These are phyloP conservation scores for Pelargonium fulgidum DNA, from an alignment of 441 rosid species.

Conservation along the genomic window DNA sequence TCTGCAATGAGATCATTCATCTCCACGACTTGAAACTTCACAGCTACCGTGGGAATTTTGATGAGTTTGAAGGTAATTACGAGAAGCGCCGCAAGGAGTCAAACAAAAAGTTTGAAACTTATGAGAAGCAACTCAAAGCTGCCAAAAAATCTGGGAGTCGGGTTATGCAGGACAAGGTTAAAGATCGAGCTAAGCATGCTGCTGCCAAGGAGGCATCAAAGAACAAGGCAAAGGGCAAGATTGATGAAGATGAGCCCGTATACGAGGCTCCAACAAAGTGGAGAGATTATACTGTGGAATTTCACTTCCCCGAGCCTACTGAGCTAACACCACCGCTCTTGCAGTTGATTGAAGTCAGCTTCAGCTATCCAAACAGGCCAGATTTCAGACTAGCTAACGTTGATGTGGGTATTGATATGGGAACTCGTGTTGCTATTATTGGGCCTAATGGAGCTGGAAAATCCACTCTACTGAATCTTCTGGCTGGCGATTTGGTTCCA, in stretches of 20 bases:
- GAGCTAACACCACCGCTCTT: slow-evolving; percentile 85
- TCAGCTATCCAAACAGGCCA: slow-evolving; percentile 68
- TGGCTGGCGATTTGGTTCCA: slow-evolving; percentile 82
- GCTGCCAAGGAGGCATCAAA: slow-evolving; percentile 59
- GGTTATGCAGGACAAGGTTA: slow-evolving; percentile 61
- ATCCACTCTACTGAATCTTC: slow-evolving; percentile 83
- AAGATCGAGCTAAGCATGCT: slow-evolving; percentile 43
- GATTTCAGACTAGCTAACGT: slow-evolving; percentile 69
- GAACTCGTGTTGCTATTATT: slow-evolving; percentile 82
- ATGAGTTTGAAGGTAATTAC: slow-evolving; percentile 70
- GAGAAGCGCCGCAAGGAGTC: slow-evolving; percentile 65
- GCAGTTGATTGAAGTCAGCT: slow-evolving; percentile 82
- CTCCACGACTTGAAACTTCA: slow-evolving; percentile 78
- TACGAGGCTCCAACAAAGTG: slow-evolving; percentile 73
- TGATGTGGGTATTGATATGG: slow-evolving; percentile 95
- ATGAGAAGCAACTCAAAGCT: slow-evolving; percentile 69
- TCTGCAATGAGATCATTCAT: slow-evolving; percentile 83
- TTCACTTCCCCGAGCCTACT: slow-evolving; percentile 93
- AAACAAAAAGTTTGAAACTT: slow-evolving; percentile 56
- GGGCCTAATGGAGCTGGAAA: slow-evolving; percentile 97
- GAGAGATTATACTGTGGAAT: slow-evolving; percentile 83
- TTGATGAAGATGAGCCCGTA: slow-evolving; percentile 58
- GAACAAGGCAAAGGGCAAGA: slow-evolving; percentile 59
- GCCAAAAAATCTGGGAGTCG: slow-evolving; percentile 76
- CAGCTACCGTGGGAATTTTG: slow-evolving; percentile 74